These are phyloP conservation scores for Ambrosia hybrid DNA, from an alignment of 140 eudicot species.

Conservation along the genomic window DNA sequence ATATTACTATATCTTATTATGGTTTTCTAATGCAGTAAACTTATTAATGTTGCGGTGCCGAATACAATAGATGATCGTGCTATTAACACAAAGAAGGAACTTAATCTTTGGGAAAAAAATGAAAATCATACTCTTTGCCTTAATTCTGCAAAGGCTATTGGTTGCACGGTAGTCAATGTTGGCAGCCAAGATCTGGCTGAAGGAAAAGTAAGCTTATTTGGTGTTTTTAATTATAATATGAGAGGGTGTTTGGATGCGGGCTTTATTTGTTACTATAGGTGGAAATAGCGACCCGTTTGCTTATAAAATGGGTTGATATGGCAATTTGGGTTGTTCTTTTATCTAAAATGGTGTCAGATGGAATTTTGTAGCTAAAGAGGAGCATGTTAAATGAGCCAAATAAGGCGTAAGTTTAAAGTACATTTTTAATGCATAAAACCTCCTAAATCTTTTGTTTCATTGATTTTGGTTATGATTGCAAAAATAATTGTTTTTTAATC, in stretches of 20 bases:
- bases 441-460: neutral
- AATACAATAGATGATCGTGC: conserved; percentile 76
- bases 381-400: neutral
- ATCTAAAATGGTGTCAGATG: neutral
- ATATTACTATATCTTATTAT: neutral
- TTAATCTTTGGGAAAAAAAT: conserved; percentile 74
- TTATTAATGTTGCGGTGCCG: conserved; percentile 74
- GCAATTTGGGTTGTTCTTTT: neutral
- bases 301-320: neutral
- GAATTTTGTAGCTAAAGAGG: neutral
- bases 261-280: neutral
- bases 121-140: conserved; percentile 97
- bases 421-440: neutral
- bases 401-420: neutral
- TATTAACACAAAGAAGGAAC: conserved; percentile 59
- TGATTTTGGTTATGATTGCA: conserved; percentile 1
- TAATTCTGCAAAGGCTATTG: conserved; percentile 97
- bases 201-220: conserved; percentile 67
- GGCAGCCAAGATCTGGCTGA: conserved; percentile 89
- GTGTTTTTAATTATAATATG: conserved; percentile 7
- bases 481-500: neutral
- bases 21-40: conserved; percentile 56
- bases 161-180: conserved; percentile 93
- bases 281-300: neutral
- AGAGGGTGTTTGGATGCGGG: conserved; percentile 15